Evolutionary conservation across 73 alveolate genomes (phyloP).

Genomic region (Paraurostyla sp.): DNA sequence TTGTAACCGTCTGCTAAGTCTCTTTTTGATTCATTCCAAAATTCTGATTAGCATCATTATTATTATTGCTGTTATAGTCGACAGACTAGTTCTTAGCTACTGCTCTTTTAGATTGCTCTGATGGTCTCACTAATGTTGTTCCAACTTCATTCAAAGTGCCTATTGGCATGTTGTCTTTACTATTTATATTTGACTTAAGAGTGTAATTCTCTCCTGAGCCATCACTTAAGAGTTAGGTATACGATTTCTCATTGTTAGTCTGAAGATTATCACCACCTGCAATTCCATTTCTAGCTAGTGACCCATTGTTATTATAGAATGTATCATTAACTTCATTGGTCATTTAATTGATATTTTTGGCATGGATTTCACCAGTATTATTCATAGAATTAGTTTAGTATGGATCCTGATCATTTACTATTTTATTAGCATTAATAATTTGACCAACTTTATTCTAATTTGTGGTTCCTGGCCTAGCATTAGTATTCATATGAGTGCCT

Average conservation of each 20-base stretch:
- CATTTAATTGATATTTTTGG: too few species aligned
- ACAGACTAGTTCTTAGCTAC: constrained; percentile 2
- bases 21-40: neutral
- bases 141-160: neutral
- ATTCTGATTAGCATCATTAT: neutral
- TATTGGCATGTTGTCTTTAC: neutral
- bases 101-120: neutral
- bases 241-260: constrained; percentile 13
- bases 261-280: neutral
- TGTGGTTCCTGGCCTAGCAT: too few species aligned
- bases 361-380: too few species aligned
- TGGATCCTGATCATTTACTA: too few species aligned
- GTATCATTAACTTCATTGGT: too few species aligned
- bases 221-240: constrained; percentile 28
- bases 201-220: constrained; percentile 15
- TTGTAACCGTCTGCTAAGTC: too few species aligned
- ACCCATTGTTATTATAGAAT: neutral
- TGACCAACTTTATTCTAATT: too few species aligned
- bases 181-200: constrained; percentile 29
- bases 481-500: too few species aligned
- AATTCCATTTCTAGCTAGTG: neutral
- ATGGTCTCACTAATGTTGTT: too few species aligned
- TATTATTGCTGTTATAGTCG: neutral
- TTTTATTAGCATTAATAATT: too few species aligned
- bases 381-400: too few species aligned